Percentiles rank a stretch among this genome's conserved stretches.
Conservation (phyloP, 2,329 filamentous ascomycete genomes). For the Bipolaris cookei region DNA sequence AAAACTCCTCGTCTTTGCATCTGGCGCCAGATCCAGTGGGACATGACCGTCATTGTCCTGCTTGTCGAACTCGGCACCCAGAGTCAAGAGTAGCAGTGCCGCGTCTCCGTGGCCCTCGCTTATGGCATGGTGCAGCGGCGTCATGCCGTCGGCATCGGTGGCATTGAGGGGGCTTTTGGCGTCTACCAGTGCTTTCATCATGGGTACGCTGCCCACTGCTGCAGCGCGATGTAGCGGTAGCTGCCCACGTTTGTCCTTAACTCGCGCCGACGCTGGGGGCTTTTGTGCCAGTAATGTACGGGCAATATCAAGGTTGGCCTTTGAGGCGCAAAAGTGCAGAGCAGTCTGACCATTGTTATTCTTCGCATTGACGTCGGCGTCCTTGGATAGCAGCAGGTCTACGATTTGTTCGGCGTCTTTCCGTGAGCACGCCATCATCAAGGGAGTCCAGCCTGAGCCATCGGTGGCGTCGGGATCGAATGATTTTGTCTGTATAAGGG, state of each 20-base stretch:
- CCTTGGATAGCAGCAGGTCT: slow-evolving; percentile 70
- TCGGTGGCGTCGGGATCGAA: slow-evolving; percentile 89
- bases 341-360: slow-evolving; percentile 78
- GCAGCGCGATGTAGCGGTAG: slow-evolving; percentile 90
- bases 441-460: slow-evolving; percentile 78
- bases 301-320: slow-evolving; percentile 82
- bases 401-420: slow-evolving; percentile 74
- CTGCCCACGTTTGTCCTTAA: slow-evolving; percentile 87
- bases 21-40: slow-evolving; percentile 83
- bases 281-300: slow-evolving; percentile 76
- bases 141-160: slow-evolving; percentile 81
- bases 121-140: slow-evolving; percentile 85
- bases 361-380: slow-evolving; percentile 75
- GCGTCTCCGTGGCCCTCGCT: slow-evolving; percentile 80
- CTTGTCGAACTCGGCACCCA: slow-evolving; percentile 82
- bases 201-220: slow-evolving; percentile 85
- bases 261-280: slow-evolving; percentile 69
- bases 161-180: slow-evolving; percentile 82
- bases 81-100: slow-evolving; percentile 80
- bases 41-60: slow-evolving; percentile 73
- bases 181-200: slow-evolving; percentile 80
- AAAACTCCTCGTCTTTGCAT: slow-evolving; percentile 80
- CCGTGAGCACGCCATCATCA: slow-evolving; percentile 82
- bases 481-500: slow-evolving; percentile 71
- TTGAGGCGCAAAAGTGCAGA: slow-evolving; percentile 90